Base-by-base conservation (phyloP, 306 rosid species). In the Heteromeles arbutifolia region DNA sequence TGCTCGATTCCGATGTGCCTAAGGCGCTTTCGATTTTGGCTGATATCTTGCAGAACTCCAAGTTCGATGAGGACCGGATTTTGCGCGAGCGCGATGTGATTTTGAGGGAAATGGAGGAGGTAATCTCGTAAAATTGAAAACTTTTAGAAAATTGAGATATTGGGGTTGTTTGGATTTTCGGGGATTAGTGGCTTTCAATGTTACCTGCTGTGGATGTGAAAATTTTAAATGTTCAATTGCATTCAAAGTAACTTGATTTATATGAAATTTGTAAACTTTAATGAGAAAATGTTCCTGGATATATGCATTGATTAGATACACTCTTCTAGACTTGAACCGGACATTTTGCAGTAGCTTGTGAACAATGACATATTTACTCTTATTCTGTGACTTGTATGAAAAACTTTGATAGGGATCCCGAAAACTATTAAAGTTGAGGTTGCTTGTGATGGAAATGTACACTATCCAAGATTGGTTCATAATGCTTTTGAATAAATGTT, bases 71-170 rank as follows among this genome's bases (percentile, higher is more conserved):
- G 25, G 74, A 87, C 25, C 74, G 98, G 8, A 93, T 93, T 7
- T 83, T 82, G 61, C 84, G 94, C 18, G 97, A 93, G 82, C 87
- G 98, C 5, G 97, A 90, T 25, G 97, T 93, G 34, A 93, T 93
- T 80, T 90, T 91, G 24, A 85, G 96, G 83, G 98, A 93, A 70
- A 91, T 93, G 98, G 97, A 93, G 44, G 98, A 93, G 98, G 98
- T 92, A 78, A 63, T 50, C 12, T 70, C 4, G 11, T 56, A 37
- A 74, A 74, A 28, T 25, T 9, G 1, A 1, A 0, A 18, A 41
- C 56, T 73, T 59, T 48, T 41, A 0, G 8, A 43, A 58, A 72
- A 6, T 25, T 19, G 39, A 21, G 19, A 10, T 37, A 52, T 67
- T 17, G 50, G 53, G 26, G 7, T 78, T 81, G 52, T 57, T 58